Evolutionary conservation across 208 protist species (phyloP).

Genomic region (Trypanosoma boissoni): DNA sequence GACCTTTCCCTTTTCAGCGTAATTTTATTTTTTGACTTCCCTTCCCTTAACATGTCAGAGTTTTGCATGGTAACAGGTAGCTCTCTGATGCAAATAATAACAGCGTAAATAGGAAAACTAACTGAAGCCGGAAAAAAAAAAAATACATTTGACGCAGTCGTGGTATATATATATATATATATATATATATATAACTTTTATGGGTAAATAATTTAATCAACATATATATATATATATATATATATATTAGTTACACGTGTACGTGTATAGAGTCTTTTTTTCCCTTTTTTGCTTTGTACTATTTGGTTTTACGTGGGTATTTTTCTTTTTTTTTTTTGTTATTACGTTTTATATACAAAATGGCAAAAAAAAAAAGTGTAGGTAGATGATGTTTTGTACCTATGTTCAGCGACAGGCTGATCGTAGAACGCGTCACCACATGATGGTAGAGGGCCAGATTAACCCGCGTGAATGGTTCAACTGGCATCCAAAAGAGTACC

Average conservation of each 20-base stretch:
- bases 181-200: slow-evolving; percentile 14
- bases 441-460: slow-evolving; percentile 88
- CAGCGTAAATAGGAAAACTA: neutral
- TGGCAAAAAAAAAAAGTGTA: neutral
- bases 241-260: slow-evolving; percentile 15
- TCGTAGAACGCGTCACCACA: slow-evolving; percentile 84
- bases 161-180: neutral
- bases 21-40: slow-evolving; percentile 15
- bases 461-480: slow-evolving; percentile 91
- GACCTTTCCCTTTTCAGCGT: slow-evolving; percentile 11
- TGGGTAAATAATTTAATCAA: too few relatives aligned
- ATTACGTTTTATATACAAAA: neutral
- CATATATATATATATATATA: slow-evolving; percentile 4
- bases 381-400: slow-evolving; percentile 33
- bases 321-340: slow-evolving; percentile 16
- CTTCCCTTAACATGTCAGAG: slow-evolving; percentile 14
- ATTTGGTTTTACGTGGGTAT: slow-evolving; percentile 24
- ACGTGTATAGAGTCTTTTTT: slow-evolving; percentile 13
- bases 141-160: slow-evolving; percentile 4
- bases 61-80: slow-evolving; percentile 25
- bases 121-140: neutral
- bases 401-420: slow-evolving; percentile 55
- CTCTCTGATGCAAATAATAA: neutral
- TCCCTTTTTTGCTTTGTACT: slow-evolving; percentile 8
- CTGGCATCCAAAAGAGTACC: slow-evolving; percentile 90